These are phyloP conservation scores for Colletotrichum lentis DNA, from an alignment of 2,329 filamentous ascomycete species.

Conservation along the genomic window DNA sequence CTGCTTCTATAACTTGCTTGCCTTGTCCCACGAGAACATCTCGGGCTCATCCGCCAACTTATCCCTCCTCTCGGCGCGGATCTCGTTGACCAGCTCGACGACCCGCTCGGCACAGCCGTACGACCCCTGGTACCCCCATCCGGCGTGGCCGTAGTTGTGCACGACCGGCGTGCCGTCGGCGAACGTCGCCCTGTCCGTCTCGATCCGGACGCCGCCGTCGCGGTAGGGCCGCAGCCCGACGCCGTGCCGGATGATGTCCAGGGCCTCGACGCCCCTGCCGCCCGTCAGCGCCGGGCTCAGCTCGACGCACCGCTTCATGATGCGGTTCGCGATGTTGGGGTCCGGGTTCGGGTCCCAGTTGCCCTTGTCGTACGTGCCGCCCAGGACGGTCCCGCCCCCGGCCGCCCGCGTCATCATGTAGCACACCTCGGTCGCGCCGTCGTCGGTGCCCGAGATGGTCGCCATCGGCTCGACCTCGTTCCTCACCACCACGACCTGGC, in stretches of 20 bases:
- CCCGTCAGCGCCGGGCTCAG: slow-evolving; percentile 69
- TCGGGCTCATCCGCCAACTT: slow-evolving; percentile 43
- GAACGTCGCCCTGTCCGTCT: slow-evolving; percentile 69
- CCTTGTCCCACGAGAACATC: slow-evolving; percentile 43
- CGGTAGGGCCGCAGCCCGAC: slow-evolving; percentile 83
- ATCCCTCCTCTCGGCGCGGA: slow-evolving; percentile 50
- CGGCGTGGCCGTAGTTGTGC: slow-evolving; percentile 82
- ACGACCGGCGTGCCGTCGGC: slow-evolving; percentile 71
- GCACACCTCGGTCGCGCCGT: slow-evolving; percentile 73
- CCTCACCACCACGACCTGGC: slow-evolving; percentile 80
- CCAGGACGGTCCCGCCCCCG: slow-evolving; percentile 83
- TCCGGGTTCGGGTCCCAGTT: slow-evolving; percentile 84
- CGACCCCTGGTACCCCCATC: slow-evolving; percentile 76
- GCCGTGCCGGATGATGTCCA: slow-evolving; percentile 81
- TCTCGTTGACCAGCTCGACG: slow-evolving; percentile 71
- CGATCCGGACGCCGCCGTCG: slow-evolving; percentile 76
- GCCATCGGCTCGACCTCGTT: slow-evolving; percentile 79
- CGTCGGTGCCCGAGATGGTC: slow-evolving; percentile 74
- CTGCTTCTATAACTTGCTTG: slow-evolving; percentile 19
- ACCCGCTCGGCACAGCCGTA: slow-evolving; percentile 76
- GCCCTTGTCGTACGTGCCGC: slow-evolving; percentile 82
- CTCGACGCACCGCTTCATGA: slow-evolving; percentile 80
- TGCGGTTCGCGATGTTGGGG: slow-evolving; percentile 78
- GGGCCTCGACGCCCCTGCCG: slow-evolving; percentile 73
- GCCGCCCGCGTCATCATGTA: slow-evolving; percentile 86